These are phyloP conservation scores for Phaffia australis DNA, from an alignment of 768 basidiomycete genomes.

Conservation along the genomic window DNA sequence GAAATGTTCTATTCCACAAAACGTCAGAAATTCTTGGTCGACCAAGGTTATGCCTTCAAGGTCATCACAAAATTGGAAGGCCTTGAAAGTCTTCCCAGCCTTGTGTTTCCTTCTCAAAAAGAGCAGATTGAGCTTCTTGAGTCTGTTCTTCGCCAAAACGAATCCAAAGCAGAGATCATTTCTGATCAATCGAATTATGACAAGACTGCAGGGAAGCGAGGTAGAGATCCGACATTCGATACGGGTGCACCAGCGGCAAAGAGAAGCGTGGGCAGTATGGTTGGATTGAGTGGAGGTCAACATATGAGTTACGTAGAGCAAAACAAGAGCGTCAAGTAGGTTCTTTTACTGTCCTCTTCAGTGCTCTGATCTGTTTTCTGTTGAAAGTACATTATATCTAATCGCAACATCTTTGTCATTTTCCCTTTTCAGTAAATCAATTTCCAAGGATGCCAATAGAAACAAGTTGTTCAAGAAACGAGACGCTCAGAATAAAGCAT, in stretches of 20 bases:
- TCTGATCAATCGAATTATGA: slow-evolving; percentile 55
- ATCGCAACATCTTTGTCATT: background rate
- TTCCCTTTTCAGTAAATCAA: slow-evolving; percentile 29
- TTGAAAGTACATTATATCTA: background rate
- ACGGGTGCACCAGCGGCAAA: slow-evolving; percentile 30
- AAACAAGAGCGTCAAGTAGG: slow-evolving; percentile 39
- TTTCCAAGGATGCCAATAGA: slow-evolving; percentile 47
- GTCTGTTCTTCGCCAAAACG: slow-evolving; percentile 79
- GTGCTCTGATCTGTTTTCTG: background rate
- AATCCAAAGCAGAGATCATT: slow-evolving; percentile 78
- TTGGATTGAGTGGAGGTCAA: slow-evolving; percentile 37
- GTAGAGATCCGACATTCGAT: slow-evolving; percentile 19
- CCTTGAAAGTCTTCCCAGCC: slow-evolving; percentile 66
- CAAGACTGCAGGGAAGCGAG: slow-evolving; percentile 47
- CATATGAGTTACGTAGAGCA: slow-evolving; percentile 39
- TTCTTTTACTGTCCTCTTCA: slow-evolving; percentile 1
- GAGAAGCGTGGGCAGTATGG: slow-evolving; percentile 35
- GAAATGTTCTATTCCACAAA: slow-evolving; percentile 99
- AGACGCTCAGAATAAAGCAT: slow-evolving; percentile 56
- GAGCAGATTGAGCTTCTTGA: slow-evolving; percentile 96
- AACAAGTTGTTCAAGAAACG: slow-evolving; percentile 75
- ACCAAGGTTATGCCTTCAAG: slow-evolving; percentile 96
- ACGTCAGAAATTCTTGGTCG: slow-evolving; percentile 94
- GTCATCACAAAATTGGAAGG: slow-evolving; percentile 97
- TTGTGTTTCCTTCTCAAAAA: slow-evolving; percentile 81